phyloP scores from a whole-genome alignment of 768 basidiomycete genomes.

The Leccinellum luteum region DNA sequence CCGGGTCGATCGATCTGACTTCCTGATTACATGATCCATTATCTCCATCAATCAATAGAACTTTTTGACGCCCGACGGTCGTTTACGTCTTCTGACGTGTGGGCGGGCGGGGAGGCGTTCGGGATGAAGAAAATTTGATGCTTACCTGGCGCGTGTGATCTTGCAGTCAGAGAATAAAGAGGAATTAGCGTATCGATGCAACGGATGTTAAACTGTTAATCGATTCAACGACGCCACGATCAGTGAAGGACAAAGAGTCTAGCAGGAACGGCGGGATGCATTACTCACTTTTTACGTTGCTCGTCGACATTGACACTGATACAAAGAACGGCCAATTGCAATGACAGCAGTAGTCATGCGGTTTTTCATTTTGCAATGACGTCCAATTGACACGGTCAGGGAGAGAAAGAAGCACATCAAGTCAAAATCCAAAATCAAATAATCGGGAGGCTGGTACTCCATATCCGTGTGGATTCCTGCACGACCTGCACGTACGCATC shows the following conservation, averaged over 20 bases:
- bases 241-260: neutral
- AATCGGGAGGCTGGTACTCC: neutral
- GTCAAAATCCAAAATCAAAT: neutral
- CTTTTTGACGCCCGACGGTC: neutral
- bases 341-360: conserved; percentile 1
- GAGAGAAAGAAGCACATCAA: conserved; percentile 17
- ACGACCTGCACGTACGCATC: neutral
- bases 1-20: neutral
- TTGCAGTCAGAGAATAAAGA: neutral
- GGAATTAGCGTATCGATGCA: neutral
- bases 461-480: neutral
- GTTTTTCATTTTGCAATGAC: conserved; percentile 15
- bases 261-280: neutral
- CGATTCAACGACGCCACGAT: conserved; percentile 7
- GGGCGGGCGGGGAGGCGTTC: neutral
- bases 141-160: neutral
- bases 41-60: conserved; percentile 4
- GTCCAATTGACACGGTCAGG: conserved; percentile 12
- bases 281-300: conserved; percentile 22
- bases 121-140: conserved; percentile 4
- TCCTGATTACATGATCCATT: neutral
- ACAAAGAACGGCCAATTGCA: neutral
- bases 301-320: neutral
- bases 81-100: conserved; percentile 20
- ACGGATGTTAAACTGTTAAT: conserved; percentile 3